Base-by-base conservation (phyloP, 805 yeast species). In the Kluyveromyces dobzhanskii region DNA sequence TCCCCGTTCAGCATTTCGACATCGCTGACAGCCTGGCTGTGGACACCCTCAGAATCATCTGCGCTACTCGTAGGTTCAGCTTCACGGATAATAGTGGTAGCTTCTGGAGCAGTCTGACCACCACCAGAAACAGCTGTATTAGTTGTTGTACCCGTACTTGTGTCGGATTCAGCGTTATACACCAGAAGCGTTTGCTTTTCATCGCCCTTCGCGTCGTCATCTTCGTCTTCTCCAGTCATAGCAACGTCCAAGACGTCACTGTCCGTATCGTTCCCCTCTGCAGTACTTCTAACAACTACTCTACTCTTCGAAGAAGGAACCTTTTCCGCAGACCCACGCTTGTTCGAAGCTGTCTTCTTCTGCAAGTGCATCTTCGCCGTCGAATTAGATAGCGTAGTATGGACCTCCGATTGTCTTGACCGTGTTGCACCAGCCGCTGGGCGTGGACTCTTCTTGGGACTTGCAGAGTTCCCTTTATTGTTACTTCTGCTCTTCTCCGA, bases 81-180 rank as follows among this genome's bases (percentile, higher is more conserved):
- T 36, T 45, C 53, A 28, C 38, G 44, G 30, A 43, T 44, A 12
- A 44, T 42, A 10, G 47, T 45, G 23, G 45, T 43, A 30, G 37
- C 42, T 35, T 41, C 52, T 35, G 32, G 39, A 3, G 28, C 41
- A 25, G 34, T 39, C 8, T 33, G 37, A 30, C 18, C 35, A n/a
- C 26, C 33, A 38, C 43, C 17, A 17, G 30, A n/a, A 8, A 35
- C 21, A 16, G 35, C 34, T 27, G 37, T 39, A 9, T 41, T 39
- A 13, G 35, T 38, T 12, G 42, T 41, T 13, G 44, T 42, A 2
- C 56, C 59, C 1, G 59, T 53, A 37, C 57, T 54, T 27, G 53
- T 48, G 36, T 53, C 58, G 7, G 55, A 49, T 26, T 56, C 59
- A 14, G 48, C 52, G 27, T 54, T 47, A 41, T 53, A 53, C 18